phyloP scores from a whole-genome alignment of 2,329 filamentous ascomycete genomes.

The Aureobasidium sp. region DNA sequence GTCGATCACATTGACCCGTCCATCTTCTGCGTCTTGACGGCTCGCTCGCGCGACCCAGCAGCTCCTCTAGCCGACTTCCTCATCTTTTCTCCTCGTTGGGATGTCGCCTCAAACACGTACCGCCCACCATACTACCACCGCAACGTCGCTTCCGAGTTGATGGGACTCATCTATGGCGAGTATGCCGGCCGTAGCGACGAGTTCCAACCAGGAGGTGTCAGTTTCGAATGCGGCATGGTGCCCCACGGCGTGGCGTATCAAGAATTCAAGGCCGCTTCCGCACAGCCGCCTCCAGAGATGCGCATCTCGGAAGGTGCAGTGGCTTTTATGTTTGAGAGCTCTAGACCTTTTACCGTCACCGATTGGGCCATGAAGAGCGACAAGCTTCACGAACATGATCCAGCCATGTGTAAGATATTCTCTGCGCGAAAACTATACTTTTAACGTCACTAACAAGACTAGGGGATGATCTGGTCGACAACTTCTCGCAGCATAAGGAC shows the following conservation, averaged over 20 bases:
- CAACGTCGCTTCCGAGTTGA: slow-evolving; percentile 33
- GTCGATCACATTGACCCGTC: slow-evolving; percentile 36
- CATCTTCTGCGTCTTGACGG: slow-evolving; percentile 33
- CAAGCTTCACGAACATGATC: slow-evolving; percentile 37
- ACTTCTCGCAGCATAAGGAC: slow-evolving; percentile 31
- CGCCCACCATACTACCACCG: slow-evolving; percentile 35
- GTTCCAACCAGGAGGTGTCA: slow-evolving; percentile 34
- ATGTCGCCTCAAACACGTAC: slow-evolving; percentile 35
- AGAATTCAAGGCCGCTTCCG: slow-evolving; percentile 43
- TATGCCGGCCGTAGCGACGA: slow-evolving; percentile 36
- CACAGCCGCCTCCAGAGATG: slow-evolving; percentile 43
- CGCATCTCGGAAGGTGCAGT: slow-evolving; percentile 37
- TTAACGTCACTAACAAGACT: no score
- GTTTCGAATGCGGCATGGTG: slow-evolving; percentile 32
- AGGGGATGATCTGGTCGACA: slow-evolving; percentile 32
- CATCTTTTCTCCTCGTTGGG: slow-evolving; percentile 34
- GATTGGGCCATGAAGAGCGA: slow-evolving; percentile 23
- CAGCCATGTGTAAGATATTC: slow-evolving; percentile 25
- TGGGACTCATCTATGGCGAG: slow-evolving; percentile 32
- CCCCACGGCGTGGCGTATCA: slow-evolving; percentile 37
- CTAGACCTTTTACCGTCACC: slow-evolving; percentile 13
- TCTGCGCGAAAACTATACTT: no score
- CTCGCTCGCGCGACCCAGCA: slow-evolving; percentile 31
- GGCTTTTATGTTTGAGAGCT: slow-evolving; percentile 37
- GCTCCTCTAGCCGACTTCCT: slow-evolving; percentile 33